Percentiles rank a stretch among this genome's conserved stretches.
These are phyloP conservation scores for Lagerstroemia speciosa DNA, from an alignment of 345 rosid genomes.

Conservation along the genomic window DNA sequence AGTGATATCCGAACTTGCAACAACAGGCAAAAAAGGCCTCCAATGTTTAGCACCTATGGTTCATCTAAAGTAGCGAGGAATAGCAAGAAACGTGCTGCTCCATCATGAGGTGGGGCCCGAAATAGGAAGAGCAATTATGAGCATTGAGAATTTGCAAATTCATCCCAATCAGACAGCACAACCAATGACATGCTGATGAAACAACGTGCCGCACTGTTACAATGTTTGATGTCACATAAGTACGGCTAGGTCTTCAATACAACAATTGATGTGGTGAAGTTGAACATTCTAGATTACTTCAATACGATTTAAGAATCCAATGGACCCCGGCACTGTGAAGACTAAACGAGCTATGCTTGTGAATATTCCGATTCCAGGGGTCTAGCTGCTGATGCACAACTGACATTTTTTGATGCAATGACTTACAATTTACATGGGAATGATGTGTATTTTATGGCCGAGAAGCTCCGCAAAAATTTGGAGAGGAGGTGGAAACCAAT, in stretches of 20 bases:
- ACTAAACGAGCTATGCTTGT: constrained; percentile 40
- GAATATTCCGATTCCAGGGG: constrained; percentile 50
- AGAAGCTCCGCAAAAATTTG: constrained; percentile 46
- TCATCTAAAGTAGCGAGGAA: constrained; percentile 30
- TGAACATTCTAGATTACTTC: constrained; percentile 85
- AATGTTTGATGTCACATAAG: constrained; percentile 55
- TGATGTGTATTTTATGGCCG: constrained; percentile 64
- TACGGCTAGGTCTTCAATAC: constrained; percentile 52
- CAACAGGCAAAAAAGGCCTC: constrained; percentile 53
- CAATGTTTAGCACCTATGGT: constrained; percentile 24
- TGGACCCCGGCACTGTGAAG: constrained; percentile 86
- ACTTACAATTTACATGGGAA: constrained; percentile 81
- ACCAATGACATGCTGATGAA: constrained; percentile 40
- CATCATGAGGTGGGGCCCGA: constrained; percentile 32
- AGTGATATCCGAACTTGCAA: constrained; percentile 56
- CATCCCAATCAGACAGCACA: constrained; percentile 18
- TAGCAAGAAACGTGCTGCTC: constrained; percentile 41
- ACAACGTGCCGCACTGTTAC: constrained; percentile 54
- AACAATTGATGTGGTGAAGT: constrained; percentile 66
- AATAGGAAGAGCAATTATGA: constrained; percentile 32
- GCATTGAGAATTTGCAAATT: constrained; percentile 23
- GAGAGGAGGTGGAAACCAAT: constrained; percentile 73
- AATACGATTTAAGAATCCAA: constrained; percentile 74
- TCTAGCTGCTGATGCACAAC: constrained; percentile 74
- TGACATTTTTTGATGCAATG: constrained; percentile 68